Evolutionary conservation across 495 filamentous ascomycete species (phyloP).

Genomic region (Neurospora sp.): DNA sequence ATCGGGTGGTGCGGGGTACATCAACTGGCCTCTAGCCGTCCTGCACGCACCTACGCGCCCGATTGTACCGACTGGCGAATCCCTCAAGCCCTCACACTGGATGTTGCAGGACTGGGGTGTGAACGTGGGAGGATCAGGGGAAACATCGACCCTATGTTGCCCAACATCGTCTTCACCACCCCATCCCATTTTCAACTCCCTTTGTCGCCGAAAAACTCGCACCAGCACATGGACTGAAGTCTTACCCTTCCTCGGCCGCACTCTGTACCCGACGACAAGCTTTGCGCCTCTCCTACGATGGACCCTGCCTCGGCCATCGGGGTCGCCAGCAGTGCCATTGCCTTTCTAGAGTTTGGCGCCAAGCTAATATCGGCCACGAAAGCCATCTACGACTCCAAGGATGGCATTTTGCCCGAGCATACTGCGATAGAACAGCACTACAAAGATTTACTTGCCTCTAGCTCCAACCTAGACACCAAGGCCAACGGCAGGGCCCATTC

Average conservation of each 20-base stretch:
- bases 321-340: neutral
- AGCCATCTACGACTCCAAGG: neutral
- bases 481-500: neutral
- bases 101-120: too few species aligned
- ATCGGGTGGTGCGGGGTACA: neutral
- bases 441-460: neutral
- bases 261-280: neutral
- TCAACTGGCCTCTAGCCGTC: too few species aligned
- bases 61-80: too few species aligned
- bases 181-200: neutral
- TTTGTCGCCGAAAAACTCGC: neutral
- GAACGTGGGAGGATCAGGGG: too few species aligned
- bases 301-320: neutral
- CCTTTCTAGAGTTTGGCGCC: neutral
- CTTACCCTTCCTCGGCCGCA: neutral
- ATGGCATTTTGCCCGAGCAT: neutral
- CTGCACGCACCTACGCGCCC: too few species aligned
- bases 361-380: neutral
- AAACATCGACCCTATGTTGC: neutral
- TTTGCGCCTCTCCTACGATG: neutral
- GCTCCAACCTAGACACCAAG: neutral
- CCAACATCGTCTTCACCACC: neutral
- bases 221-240: neutral
- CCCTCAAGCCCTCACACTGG: too few species aligned
- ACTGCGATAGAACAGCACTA: neutral